phyloP scores from a whole-genome alignment of 2,329 filamentous ascomycete species.

The Colletotrichum horii region DNA sequence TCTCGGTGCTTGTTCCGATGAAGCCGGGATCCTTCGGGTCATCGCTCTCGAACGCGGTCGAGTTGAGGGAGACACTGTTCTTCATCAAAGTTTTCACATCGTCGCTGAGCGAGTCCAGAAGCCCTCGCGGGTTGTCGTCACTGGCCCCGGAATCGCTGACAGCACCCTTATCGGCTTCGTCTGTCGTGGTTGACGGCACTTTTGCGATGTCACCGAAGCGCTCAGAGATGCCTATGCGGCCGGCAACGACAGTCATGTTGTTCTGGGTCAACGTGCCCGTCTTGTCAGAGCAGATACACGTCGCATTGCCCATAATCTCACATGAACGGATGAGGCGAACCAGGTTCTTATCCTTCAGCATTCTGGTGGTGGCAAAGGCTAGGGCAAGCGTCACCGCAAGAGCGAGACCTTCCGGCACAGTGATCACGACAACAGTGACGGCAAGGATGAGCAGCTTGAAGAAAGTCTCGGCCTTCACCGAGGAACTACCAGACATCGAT shows the following conservation, averaged over 20 bases:
- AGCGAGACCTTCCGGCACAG: slow-evolving; percentile 66
- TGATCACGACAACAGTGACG: slow-evolving; percentile 64
- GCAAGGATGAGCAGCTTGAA: slow-evolving; percentile 63
- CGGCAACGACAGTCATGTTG: slow-evolving; percentile 65
- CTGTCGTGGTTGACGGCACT: neutral
- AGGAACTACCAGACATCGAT: slow-evolving; percentile 33
- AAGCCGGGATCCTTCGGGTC: slow-evolving; percentile 41
- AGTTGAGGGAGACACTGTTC: slow-evolving; percentile 50
- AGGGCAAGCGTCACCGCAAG: slow-evolving; percentile 66
- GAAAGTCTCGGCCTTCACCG: slow-evolving; percentile 59
- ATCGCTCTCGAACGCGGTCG: slow-evolving; percentile 59
- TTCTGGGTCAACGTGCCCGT: slow-evolving; percentile 70
- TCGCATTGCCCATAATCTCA: slow-evolving; percentile 70
- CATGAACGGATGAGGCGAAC: slow-evolving; percentile 64
- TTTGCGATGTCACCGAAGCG: slow-evolving; percentile 37
- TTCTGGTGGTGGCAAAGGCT: slow-evolving; percentile 66
- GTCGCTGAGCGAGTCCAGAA: slow-evolving; percentile 31
- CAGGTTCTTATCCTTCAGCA: slow-evolving; percentile 68
- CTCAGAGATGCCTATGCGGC: slow-evolving; percentile 53
- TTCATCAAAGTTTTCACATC: slow-evolving; percentile 42
- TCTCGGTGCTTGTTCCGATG: slow-evolving; percentile 61
- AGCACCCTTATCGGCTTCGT: slow-evolving; percentile 26
- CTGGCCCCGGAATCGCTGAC: slow-evolving; percentile 28
- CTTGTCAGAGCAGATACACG: slow-evolving; percentile 69
- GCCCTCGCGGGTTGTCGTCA: slow-evolving; percentile 23